Conservation (phyloP, 2,329 filamentous ascomycete species). For the Penicillium psychrosexuale region DNA sequence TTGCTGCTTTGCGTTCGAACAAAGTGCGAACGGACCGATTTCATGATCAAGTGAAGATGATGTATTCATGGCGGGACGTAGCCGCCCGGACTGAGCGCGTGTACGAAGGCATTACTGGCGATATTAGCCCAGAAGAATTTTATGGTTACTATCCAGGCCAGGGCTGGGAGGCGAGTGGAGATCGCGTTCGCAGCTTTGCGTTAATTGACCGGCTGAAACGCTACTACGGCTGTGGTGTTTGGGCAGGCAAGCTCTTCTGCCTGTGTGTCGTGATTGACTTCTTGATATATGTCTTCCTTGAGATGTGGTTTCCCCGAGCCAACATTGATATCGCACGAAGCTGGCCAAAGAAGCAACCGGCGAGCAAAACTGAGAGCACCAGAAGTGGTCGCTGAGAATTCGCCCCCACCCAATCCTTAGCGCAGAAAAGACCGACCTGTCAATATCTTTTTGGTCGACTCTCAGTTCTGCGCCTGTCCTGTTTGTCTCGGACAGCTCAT, state of each 20-base stretch:
- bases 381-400: neutral
- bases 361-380: constrained; percentile 8
- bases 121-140: constrained; percentile 81
- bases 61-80: constrained; percentile 99
- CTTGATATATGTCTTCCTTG: constrained; percentile 80
- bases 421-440: constrained; percentile 8
- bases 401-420: too few species aligned
- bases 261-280: constrained; percentile 94
- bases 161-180: constrained; percentile 68
- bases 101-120: constrained; percentile 86
- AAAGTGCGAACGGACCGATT: constrained; percentile 89
- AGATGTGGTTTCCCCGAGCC: constrained; percentile 79
- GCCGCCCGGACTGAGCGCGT: constrained; percentile 90
- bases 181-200: constrained; percentile 77
- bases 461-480: neutral
- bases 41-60: constrained; percentile 93
- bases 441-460: neutral
- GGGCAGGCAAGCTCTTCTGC: constrained; percentile 97
- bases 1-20: constrained; percentile 78
- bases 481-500: neutral
- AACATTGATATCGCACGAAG: constrained; percentile 85
- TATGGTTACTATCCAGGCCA: constrained; percentile 74
- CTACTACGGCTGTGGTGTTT: constrained; percentile 97
- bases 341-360: constrained; percentile 73
- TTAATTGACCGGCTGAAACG: constrained; percentile 92